Evolutionary conservation across 345 rosid species (phyloP).

Genomic region (Eucalyptus brandiana): DNA sequence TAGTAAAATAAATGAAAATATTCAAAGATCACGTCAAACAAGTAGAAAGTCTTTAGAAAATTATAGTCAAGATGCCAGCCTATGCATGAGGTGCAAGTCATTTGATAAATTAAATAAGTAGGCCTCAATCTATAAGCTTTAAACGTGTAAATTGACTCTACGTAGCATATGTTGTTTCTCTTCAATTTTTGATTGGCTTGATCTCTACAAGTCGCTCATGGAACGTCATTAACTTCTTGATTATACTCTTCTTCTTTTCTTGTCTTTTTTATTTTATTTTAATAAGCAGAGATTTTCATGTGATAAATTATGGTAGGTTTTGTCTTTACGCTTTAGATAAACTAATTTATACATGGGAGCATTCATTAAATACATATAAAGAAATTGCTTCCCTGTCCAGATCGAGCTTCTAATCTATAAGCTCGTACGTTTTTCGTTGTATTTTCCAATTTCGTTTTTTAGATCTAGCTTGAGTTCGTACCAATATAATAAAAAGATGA

Average conservation of each 20-base stretch:
- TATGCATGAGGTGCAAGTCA: neutral
- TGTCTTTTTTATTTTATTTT: neutral
- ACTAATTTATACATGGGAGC: neutral
- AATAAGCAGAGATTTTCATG: neutral
- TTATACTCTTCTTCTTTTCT: neutral
- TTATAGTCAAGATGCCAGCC: neutral
- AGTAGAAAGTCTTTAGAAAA: neutral
- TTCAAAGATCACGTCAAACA: neutral
- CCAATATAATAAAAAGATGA: neutral
- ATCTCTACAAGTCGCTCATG: neutral
- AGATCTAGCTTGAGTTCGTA: neutral
- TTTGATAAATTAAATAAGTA: neutral
- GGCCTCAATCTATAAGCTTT: neutral
- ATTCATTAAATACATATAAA: neutral
- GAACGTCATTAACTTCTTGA: neutral
- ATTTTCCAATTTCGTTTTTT: neutral
- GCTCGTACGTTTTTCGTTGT: neutral
- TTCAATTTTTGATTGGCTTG: neutral
- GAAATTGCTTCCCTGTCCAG: neutral
- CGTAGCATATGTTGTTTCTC: neutral
- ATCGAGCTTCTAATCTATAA: neutral
- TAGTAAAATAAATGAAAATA: neutral
- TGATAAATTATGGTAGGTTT: neutral
- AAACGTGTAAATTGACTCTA: neutral
- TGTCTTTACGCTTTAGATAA: neutral